These are phyloP conservation scores for Aspergillus felis DNA, from an alignment of 2,329 filamentous ascomycete species.

Conservation along the genomic window DNA sequence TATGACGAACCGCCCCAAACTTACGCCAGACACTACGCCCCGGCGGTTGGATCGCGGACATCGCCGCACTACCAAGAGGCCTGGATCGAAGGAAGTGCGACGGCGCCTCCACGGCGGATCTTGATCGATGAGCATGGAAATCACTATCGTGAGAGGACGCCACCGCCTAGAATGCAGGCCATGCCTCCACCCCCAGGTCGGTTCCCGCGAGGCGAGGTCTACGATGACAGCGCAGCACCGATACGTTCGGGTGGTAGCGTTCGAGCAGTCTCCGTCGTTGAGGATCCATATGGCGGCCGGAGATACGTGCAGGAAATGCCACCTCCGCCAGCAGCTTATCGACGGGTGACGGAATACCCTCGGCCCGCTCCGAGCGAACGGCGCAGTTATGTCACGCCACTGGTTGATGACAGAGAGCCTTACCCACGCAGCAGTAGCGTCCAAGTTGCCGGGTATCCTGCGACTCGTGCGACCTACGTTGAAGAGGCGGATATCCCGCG, in stretches of 20 bases:
- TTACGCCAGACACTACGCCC: constrained; percentile 31
- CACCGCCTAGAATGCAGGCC: constrained; percentile 32
- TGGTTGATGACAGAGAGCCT: constrained; percentile 31
- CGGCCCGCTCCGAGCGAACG: constrained; percentile 29
- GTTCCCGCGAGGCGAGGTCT: constrained; percentile 29
- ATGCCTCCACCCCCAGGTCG: constrained; percentile 33
- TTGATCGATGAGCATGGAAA: constrained; percentile 80
- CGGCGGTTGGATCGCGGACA: constrained; percentile 35
- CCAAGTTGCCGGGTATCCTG: constrained; percentile 39
- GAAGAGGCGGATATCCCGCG: constrained; percentile 64
- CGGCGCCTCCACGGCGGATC: constrained; percentile 61
- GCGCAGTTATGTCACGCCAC: constrained; percentile 28
- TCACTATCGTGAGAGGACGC: constrained; percentile 63
- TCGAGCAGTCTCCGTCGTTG: constrained; percentile 41
- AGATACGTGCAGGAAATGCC: constrained; percentile 45
- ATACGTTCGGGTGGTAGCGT: constrained; percentile 29
- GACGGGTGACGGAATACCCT: constrained; percentile 37
- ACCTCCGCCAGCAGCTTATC: constrained; percentile 38
- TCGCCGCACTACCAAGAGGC: constrained; percentile 36
- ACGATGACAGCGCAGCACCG: constrained; percentile 27
- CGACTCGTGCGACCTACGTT: constrained; percentile 41
- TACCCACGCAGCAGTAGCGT: constrained; percentile 38
- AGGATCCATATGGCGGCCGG: constrained; percentile 38
- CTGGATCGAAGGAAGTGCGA: constrained; percentile 42
- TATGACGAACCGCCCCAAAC: constrained; percentile 36